Base-by-base conservation (phyloP, 2,329 filamentous ascomycete genomes). In the Trichoderma koningiopsis region DNA sequence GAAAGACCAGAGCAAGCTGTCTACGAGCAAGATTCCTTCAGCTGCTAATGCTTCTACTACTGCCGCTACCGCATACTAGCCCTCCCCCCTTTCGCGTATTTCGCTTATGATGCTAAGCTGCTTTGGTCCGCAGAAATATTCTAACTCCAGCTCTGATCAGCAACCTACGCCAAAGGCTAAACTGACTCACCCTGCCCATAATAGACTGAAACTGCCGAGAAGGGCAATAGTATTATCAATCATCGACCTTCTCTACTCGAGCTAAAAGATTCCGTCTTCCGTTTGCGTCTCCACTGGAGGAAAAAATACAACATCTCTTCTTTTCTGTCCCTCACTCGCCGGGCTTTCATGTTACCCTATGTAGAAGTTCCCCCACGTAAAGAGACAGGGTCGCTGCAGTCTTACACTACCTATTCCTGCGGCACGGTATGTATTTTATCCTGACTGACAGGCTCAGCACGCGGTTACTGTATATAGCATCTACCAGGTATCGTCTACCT, bases 211-310 rank as follows among this genome's bases (percentile, higher is more conserved):
- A 14, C 6, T 66, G 19, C 62, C 53, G 5, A 58, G n/a, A 66
- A 66, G 5, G 53, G 62, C 52, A 66, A 31, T 43, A 66, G 33
- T 57, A 66, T 57, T 57, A 66, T 57, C 53, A 66, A 66, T 31
- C 62, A 66, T 47, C 52, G 6, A 11, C 24, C 29, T 29, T 8
- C 10, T 16, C 13, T 16, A 33, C 33, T 13, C 4, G 11, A 27
- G 14, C 22, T 49, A n/a, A 24, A 22, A 49, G 1, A 10, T 19
- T 16, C 22, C 47, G 4, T 16, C 53, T 65, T 57, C 62, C 62
- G 62, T 27, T 35, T 31, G 22, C 13, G 40, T 37, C 55, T 37
- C 55, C 55, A 56, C 52, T 10, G 27, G 14, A 56, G 33, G 13
- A 27, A 47, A 56, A 27, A 27, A 27, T 13, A 27, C 33, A 56